Base-by-base conservation (phyloP, 495 filamentous ascomycete genomes). In the Lineolata rhizophorae region DNA sequence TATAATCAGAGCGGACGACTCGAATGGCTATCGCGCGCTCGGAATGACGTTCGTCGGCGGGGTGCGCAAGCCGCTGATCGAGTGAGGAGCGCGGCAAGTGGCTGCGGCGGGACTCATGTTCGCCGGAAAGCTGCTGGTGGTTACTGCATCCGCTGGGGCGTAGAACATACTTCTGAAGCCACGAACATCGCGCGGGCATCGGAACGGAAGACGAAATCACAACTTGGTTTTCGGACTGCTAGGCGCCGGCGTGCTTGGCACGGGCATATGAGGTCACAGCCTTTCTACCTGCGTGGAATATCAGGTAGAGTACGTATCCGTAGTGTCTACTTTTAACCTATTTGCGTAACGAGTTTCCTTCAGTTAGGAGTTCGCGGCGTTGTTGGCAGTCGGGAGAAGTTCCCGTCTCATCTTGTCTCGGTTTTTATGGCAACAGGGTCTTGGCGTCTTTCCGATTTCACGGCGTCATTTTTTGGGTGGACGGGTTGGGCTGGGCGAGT, bases 21-120 rank as follows among this genome's bases (percentile, higher is more conserved):
- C 61, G 25, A 67, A 79, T 31, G 76, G 81, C 20, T 61, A 92
- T 36, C 62, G 68, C 30, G 62, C 73, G 24, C 56, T 95, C 5
- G 85, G 85, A 3, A 64, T 87, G 35, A 76, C 85, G 18, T 69
- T 84, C 45, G 80, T 94, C 14, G 80, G 76, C 11, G 76, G 77
- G 2, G 66, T 77, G 35, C 73, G 87, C 53, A 94, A 85, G 48
- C 74, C 77, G 28, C 52, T 93, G 34, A 95, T 97, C 38, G 80
- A 97, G 55, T 97, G 60, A 76, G 37, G 11, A 40, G 30, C 20
- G 22, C 4, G 16, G 4, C 8, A 32, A 13, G n/a, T 38, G 14
- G 21, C 9, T 35, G 20, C 3, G 19, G 22, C 20, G 29, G 22
- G 29, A 26, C 8, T 8, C 12, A 32, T 10, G 12, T 32, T 5